phyloP scores from a whole-genome alignment of 1,284 basidiomycete species.

The Ustilago sp. region DNA sequence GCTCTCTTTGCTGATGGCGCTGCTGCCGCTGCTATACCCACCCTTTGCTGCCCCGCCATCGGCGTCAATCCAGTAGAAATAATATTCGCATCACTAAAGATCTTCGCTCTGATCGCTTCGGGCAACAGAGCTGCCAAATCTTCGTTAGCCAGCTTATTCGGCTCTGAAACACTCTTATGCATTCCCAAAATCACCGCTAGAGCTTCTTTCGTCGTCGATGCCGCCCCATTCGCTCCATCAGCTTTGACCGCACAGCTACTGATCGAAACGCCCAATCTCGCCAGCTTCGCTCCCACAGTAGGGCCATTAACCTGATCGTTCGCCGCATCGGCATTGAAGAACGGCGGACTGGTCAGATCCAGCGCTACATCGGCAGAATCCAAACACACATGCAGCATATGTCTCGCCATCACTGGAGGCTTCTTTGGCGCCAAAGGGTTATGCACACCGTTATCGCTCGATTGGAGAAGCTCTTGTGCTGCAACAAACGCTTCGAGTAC shows the following conservation, averaged over 20 bases:
- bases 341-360: constrained; percentile 31
- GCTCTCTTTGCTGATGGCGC: constrained; percentile 25
- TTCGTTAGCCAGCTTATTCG: constrained; percentile 41
- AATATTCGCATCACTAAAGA: constrained; percentile 41
- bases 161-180: constrained; percentile 40
- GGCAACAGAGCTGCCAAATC: constrained; percentile 31
- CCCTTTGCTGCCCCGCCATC: background rate
- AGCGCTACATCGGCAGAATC: constrained; percentile 24
- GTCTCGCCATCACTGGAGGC: constrained; percentile 40
- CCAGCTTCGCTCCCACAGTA: constrained; percentile 20
- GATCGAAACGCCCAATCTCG: constrained; percentile 27
- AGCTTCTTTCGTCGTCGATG: constrained; percentile 21
- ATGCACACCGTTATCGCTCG: constrained; percentile 16
- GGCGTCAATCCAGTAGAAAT: constrained; percentile 38
- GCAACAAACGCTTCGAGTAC: constrained; percentile 45
- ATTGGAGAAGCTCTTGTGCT: constrained; percentile 45
- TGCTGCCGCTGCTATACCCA: background rate
- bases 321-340: constrained; percentile 30
- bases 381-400: constrained; percentile 39
- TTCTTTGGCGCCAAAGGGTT: constrained; percentile 34
- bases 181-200: constrained; percentile 34
- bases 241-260: constrained; percentile 43
- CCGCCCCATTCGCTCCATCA: background rate
- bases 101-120: constrained; percentile 27
- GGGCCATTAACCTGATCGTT: constrained; percentile 27